These are phyloP conservation scores for Decorospora gaudefroyi DNA, from an alignment of 2,329 filamentous ascomycete genomes.

Conservation along the genomic window DNA sequence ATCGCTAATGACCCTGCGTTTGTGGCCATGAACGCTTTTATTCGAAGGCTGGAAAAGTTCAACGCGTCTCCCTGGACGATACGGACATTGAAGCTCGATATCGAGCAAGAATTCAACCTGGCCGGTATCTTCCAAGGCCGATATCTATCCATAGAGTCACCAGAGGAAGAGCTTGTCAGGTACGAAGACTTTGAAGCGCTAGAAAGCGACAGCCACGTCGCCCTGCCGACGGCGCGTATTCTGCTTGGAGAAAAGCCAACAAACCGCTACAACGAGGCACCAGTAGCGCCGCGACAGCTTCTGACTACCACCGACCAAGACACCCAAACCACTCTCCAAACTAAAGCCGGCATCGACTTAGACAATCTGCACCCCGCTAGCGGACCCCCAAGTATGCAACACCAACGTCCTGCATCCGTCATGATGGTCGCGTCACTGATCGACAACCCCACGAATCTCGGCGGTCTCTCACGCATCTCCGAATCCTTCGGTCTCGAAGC, in stretches of 20 bases:
- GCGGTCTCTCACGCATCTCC: slow-evolving; percentile 55
- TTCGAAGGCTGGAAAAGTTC: slow-evolving; percentile 52
- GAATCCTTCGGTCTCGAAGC: slow-evolving; percentile 57
- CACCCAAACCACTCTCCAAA: slow-evolving; percentile 52
- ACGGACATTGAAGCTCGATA: slow-evolving; percentile 48
- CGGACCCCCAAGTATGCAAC: slow-evolving; percentile 25
- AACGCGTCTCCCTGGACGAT: slow-evolving; percentile 48
- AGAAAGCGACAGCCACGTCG: slow-evolving; percentile 20
- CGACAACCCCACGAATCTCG: slow-evolving; percentile 57
- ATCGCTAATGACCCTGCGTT: slow-evolving; percentile 51
- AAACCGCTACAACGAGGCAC: background rate
- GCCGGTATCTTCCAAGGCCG: slow-evolving; percentile 53
- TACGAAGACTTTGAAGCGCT: slow-evolving; percentile 50
- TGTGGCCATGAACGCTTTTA: slow-evolving; percentile 50
- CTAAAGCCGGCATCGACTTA: slow-evolving; percentile 55
- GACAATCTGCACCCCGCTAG: slow-evolving; percentile 32
- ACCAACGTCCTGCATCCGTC: slow-evolving; percentile 42
- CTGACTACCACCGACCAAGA: background rate
- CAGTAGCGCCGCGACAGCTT: background rate
- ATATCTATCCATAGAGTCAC: slow-evolving; percentile 52
- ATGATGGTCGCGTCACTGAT: slow-evolving; percentile 58
- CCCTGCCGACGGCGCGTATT: slow-evolving; percentile 35
- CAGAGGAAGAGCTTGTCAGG: slow-evolving; percentile 46
- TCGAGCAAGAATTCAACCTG: slow-evolving; percentile 50
- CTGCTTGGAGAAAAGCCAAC: slow-evolving; percentile 33